Evolutionary conservation across 345 rosid genomes (phyloP).

Genomic region (Reutealis trisperma): DNA sequence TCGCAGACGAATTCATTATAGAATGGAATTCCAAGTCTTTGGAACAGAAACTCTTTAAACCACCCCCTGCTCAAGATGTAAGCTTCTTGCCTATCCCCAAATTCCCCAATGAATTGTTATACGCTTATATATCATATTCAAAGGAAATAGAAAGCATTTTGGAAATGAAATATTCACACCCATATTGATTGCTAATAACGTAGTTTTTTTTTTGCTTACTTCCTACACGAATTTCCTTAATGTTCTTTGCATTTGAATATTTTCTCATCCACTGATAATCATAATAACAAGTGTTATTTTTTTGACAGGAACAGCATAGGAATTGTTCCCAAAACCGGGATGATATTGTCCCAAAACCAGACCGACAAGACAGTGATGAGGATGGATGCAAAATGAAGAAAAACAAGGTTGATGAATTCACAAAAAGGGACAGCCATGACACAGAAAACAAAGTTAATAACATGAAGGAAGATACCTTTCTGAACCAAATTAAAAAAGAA

Average conservation of each 20-base stretch:
- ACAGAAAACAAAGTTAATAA: slow-evolving; percentile 4
- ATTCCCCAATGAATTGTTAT: background rate
- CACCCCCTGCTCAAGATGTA: slow-evolving; percentile 34
- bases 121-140: background rate
- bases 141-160: background rate
- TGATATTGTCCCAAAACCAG: background rate
- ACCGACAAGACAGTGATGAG: slow-evolving; percentile 7
- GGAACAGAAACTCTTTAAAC: slow-evolving; percentile 55
- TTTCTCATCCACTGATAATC: background rate
- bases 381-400: slow-evolving; percentile 21
- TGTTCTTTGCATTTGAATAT: background rate
- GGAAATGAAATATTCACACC: background rate
- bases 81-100: slow-evolving; percentile 19
- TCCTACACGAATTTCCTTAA: background rate
- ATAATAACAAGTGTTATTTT: background rate
- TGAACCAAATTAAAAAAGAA: slow-evolving; percentile 26
- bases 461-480: slow-evolving; percentile 7
- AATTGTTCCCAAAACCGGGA: background rate
- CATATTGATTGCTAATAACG: no score
- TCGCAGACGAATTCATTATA: slow-evolving; percentile 57
- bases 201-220: no score
- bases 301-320: slow-evolving; percentile 29
- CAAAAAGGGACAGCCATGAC: slow-evolving; percentile 17
- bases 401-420: slow-evolving; percentile 19
- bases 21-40: slow-evolving; percentile 70